Base-by-base conservation (phyloP, 257 asterid species). In the Gentiana straminea region DNA sequence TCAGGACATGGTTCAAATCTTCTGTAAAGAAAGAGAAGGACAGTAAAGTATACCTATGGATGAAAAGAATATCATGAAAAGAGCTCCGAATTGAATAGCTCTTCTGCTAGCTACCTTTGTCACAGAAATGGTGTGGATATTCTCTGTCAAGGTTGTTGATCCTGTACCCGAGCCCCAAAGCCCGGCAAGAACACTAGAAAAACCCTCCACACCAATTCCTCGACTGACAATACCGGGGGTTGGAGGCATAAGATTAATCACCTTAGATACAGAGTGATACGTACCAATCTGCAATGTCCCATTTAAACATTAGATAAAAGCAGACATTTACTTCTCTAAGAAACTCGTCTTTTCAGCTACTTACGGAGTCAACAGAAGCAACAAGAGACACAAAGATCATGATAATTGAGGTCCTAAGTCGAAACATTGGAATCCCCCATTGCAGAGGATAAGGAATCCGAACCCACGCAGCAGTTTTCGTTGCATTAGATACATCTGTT, bases 131-230 rank as follows among this genome's bases (percentile, higher is more conserved):
- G 99, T 85, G 67, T 92, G 94, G 64, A 86, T 67, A 41, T 92
- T 92, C 71, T 88, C 99, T 1, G 87, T 83, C 81, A 92, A 74
- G 70, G 95, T 85, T 62, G 95, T 85, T 50, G 95, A 77, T 62
- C 97, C 99, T 0, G 97, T 75, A 59, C 99, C 97, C 13, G 95
- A 64, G 49, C 99, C 99, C 95, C 97, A 92, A 64, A 88, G 94
- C 58, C 97, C 99, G 55, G 97, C 99, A 63, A 92, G 67, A 33
- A 88, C 62, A 72, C 99, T 81, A 79, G 95, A 92, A 70, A 92
- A 88, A 47, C 99, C 99, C 67, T 92, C 99, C 61, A 85, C 51
- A 24, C 91, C 99, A 45, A 85, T 88, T 53, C 95, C 99, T 72
- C 99, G 65, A 65, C 97, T 85, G 64, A 92, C 99, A 68, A 83